These are phyloP conservation scores for Dillenia suffruticosa DNA, from an alignment of 164 flowering plant species.

Conservation along the genomic window DNA sequence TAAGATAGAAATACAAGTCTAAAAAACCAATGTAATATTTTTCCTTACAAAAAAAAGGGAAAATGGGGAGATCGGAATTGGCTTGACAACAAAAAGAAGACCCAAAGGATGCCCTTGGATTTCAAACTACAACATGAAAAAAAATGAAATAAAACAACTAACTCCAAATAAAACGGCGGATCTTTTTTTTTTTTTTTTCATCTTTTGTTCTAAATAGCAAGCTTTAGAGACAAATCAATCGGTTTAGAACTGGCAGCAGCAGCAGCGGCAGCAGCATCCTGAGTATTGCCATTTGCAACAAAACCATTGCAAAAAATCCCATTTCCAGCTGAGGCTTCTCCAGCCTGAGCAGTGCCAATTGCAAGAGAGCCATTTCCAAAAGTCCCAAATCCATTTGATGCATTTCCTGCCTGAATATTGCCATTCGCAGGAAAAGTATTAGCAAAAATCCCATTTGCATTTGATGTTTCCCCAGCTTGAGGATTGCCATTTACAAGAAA, in stretches of 20 bases:
- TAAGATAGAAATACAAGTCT: background rate
- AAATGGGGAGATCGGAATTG: constrained; percentile 1
- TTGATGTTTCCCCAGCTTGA: too few relatives aligned
- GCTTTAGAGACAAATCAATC: constrained; percentile 51
- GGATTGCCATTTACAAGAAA: too few relatives aligned
- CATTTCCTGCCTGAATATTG: too few relatives aligned
- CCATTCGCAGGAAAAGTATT: too few relatives aligned
- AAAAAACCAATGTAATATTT: too few relatives aligned
- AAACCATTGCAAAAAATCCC: constrained; percentile 4
- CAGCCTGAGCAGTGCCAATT: background rate
- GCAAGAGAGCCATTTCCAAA: too few relatives aligned
- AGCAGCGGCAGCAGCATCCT: constrained; percentile 5
- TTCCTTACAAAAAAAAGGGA: too few relatives aligned
- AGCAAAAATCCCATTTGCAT: too few relatives aligned
- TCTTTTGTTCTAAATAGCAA: constrained; percentile 14
- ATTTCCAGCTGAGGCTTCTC: background rate
- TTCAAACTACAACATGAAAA: constrained; percentile 5
- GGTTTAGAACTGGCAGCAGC: constrained; percentile 10
- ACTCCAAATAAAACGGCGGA: background rate
- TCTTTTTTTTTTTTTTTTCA: background rate
- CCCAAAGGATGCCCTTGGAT: constrained; percentile 5
- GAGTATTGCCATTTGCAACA: too few relatives aligned
- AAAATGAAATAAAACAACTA: background rate
- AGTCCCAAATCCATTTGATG: too few relatives aligned
- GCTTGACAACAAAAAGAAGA: constrained; percentile 11